Conservation (phyloP, 2,329 filamentous ascomycete species). For the Pezicula radicicola region DNA sequence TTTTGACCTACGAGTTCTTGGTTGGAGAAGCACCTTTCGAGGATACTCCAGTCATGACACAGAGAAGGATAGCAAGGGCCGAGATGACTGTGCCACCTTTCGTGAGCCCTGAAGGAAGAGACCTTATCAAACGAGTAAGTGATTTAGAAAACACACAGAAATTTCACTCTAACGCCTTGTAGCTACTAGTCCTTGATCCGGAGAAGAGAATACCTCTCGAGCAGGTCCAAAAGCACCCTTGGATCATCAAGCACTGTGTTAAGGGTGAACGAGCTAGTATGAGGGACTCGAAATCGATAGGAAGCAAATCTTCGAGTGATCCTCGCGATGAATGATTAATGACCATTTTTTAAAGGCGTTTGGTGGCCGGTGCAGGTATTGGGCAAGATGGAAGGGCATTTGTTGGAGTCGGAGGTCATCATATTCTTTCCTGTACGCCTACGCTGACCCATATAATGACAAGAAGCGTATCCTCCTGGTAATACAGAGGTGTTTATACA, state of each 20-base stretch:
- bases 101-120: conserved; percentile 84
- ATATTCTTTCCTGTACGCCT: conserved; percentile 26
- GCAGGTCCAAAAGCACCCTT: conserved; percentile 84
- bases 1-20: conserved; percentile 93
- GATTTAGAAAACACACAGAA: background rate
- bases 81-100: conserved; percentile 93
- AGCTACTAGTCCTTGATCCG: conserved; percentile 88
- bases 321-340: conserved; percentile 24
- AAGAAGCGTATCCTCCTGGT: conserved; percentile 6
- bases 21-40: conserved; percentile 97
- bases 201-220: conserved; percentile 90
- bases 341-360: conserved; percentile 25
- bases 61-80: conserved; percentile 79
- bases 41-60: conserved; percentile 92
- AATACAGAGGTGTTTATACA: conserved; percentile 18
- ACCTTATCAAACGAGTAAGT: conserved; percentile 85
- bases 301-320: conserved; percentile 23
- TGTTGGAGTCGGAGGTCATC: conserved; percentile 26
- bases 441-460: conserved; percentile 24
- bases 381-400: conserved; percentile 15
- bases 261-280: conserved; percentile 37
- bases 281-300: conserved; percentile 29
- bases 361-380: conserved; percentile 5
- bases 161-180: conserved; percentile 18
- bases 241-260: conserved; percentile 91